Conservation (phyloP, 148 eudicot genomes). For the Cornus florida region DNA sequence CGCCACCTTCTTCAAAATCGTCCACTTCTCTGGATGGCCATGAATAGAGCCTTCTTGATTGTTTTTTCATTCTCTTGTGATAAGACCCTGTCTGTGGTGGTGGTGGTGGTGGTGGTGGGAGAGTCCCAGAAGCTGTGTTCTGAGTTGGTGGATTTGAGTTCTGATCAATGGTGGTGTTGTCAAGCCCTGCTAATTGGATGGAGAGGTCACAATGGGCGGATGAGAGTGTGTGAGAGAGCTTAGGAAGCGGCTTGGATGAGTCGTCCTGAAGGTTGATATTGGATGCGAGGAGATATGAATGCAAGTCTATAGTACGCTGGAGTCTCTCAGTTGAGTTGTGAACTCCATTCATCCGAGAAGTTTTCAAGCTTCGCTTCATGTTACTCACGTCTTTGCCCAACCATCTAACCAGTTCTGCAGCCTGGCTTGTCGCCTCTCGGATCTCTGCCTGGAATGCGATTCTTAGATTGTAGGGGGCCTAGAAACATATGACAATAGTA, state of each 20-base stretch:
- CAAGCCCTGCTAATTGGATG: conserved; percentile 15
- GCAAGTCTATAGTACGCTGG: conserved; percentile 44
- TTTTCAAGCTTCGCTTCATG: conserved; percentile 43
- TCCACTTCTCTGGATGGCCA: conserved; percentile 60
- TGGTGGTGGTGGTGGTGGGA: conserved; percentile 5
- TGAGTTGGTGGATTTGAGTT: conserved; percentile 11
- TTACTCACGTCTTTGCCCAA: conserved; percentile 48
- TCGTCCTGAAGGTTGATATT: conserved; percentile 14
- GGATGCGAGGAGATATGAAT: conserved; percentile 49
- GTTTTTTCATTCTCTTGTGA: conserved; percentile 50
- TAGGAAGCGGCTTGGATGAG: conserved; percentile 20
- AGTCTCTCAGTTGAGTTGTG: conserved; percentile 47
- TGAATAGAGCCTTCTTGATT: conserved; percentile 47
- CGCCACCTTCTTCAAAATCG: conserved; percentile 34
- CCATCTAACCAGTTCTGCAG: conserved; percentile 49
- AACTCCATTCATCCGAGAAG: conserved; percentile 33
- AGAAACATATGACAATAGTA: not conserved
- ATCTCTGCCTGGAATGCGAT: conserved; percentile 52
- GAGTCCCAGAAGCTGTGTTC: not conserved
- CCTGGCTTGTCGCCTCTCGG: conserved; percentile 44
- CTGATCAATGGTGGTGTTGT: conserved; percentile 12
- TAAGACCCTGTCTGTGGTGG: conserved; percentile 21
- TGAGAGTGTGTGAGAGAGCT: conserved; percentile 20
- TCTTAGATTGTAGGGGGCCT: conserved; percentile 60
- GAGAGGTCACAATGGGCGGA: conserved; percentile 18